Base-by-base conservation (phyloP, 2,329 filamentous ascomycete genomes). In the Trichoderma semiorbis region DNA sequence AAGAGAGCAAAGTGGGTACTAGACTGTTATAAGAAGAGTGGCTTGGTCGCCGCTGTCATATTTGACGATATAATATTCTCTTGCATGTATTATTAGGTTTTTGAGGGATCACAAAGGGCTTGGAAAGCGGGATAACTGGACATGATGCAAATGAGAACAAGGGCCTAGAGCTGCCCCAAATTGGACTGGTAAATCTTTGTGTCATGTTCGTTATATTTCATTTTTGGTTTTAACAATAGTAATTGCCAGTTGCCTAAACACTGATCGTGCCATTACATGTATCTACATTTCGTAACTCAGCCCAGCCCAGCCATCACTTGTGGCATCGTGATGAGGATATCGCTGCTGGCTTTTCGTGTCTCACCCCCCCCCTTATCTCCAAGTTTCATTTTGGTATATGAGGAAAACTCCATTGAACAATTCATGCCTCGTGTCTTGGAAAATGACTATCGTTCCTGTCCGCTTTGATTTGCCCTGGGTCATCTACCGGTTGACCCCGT, bases 1-100 rank as follows among this genome's bases (percentile, higher is more conserved):
- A 68, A 80, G 79, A 73, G 87, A 89, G 77, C 87, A 90, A 78
- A 84, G 84, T 66, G 87, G 88, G 0, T 88, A 86, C 72, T 89
- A 34, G 34, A 32, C 53, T 39, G 21, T 30, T 8, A 26, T 26
- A 24, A 10, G 36, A 5, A 24, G 26, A 26, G 26, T n/a, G 2
- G 2, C 36, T 64, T n/a, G 34, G 6, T 62, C 32, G 16, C 16
- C 12, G 18, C 12, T 14, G n/a, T n/a, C 43, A 24, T 50, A 53
- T 53, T 53, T 18, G n/a, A 53, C 47, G n/a, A 50, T 50, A 18
- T 12, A 7, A 12, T 53, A 53, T 24, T 53, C 5, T 24, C n/a
- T 24, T 53, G 21, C n/a, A 30, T 67, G 64, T 67, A 57, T 26
- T 39, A 39, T 16, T 67, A 57, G 50, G 30, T 2, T n/a, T n/a